Evolutionary conservation across 805 yeast genomes (phyloP).

Genomic region (Brettanomyces nanus): DNA sequence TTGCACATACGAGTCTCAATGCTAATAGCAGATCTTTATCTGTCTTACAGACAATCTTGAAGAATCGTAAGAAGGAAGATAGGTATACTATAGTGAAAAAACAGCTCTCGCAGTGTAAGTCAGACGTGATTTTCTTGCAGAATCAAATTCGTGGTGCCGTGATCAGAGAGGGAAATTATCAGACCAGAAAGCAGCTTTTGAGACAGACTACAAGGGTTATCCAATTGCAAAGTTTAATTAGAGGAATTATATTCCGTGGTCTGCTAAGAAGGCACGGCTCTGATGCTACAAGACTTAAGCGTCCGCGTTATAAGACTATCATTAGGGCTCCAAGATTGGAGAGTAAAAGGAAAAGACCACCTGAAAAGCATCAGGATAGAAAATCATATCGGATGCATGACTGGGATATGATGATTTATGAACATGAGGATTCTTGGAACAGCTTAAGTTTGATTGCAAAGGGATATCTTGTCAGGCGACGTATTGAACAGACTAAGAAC

Average conservation of each 20-base stretch:
- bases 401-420: conserved; percentile 2
- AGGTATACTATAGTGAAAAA: conserved; percentile 12
- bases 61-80: conserved; percentile 20
- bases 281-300: too few species aligned
- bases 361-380: not conserved
- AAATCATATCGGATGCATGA: not conserved
- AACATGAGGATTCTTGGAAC: conserved; percentile 31
- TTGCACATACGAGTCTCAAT: conserved; percentile 16
- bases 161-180: conserved; percentile 14
- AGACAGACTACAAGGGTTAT: conserved; percentile 19
- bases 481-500: conserved; percentile 13
- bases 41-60: conserved; percentile 31
- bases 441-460: conserved; percentile 35
- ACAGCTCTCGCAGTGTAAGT: conserved; percentile 12
- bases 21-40: not conserved
- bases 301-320: not conserved
- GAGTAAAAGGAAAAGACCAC: not conserved
- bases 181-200: conserved; percentile 12
- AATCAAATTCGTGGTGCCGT: conserved; percentile 27
- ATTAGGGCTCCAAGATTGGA: not conserved
- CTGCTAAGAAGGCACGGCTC: not conserved
- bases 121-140: conserved; percentile 26
- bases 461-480: conserved; percentile 32
- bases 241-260: conserved; percentile 32
- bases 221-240: conserved; percentile 33